These are phyloP conservation scores for Diaporthe ilicicola DNA, from an alignment of 2,329 filamentous ascomycete genomes.

Conservation along the genomic window DNA sequence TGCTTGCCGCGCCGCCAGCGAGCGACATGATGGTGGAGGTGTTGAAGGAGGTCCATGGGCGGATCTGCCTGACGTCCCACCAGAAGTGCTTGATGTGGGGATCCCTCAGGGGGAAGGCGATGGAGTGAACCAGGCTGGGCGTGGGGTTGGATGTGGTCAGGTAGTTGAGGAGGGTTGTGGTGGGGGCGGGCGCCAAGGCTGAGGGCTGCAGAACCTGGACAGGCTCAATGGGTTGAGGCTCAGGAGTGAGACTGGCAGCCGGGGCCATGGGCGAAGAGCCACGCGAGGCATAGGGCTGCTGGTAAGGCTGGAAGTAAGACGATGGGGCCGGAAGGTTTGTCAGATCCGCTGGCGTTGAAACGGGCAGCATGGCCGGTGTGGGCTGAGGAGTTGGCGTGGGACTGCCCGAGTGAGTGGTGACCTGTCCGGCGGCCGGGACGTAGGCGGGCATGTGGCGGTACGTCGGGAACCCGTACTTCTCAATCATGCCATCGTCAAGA, in stretches of 20 bases:
- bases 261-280: constrained; percentile 53
- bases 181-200: constrained; percentile 53
- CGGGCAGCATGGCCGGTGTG: constrained; percentile 37
- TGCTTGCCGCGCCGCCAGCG: constrained; percentile 70
- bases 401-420: constrained; percentile 38
- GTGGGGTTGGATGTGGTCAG: constrained; percentile 83
- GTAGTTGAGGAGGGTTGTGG: constrained; percentile 79
- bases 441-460: constrained; percentile 78
- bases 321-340: constrained; percentile 29
- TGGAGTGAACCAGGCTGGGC: constrained; percentile 80
- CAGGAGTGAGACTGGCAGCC: constrained; percentile 44
- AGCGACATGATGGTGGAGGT: constrained; percentile 75
- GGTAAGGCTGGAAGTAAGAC: constrained; percentile 52
- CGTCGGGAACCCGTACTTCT: constrained; percentile 82
- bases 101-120: constrained; percentile 74
- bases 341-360: constrained; percentile 45
- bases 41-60: constrained; percentile 84
- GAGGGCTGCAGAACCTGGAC: constrained; percentile 45
- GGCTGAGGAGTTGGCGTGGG: constrained; percentile 39
- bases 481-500: constrained; percentile 71
- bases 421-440: constrained; percentile 44
- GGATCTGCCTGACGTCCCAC: constrained; percentile 93
- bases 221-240: constrained; percentile 46
- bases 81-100: constrained; percentile 85
- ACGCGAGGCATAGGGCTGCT: constrained; percentile 53